These are phyloP conservation scores for Trypanosoma avium DNA, from an alignment of 208 protist species.

Conservation along the genomic window DNA sequence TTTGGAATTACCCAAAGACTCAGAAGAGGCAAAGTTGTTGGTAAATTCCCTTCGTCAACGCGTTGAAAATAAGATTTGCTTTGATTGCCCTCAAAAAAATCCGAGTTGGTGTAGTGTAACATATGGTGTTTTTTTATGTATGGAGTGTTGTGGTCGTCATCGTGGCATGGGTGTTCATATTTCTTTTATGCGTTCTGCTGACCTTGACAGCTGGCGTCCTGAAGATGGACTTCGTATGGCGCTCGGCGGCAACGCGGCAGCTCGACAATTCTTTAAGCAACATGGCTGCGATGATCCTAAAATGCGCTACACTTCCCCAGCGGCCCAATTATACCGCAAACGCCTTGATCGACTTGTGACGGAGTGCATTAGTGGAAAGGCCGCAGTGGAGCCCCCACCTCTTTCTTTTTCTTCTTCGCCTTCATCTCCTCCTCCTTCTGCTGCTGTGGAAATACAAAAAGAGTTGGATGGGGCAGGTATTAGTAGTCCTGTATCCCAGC, in stretches of 20 bases:
- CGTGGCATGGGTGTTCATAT: conserved; percentile 95
- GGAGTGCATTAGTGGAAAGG: conserved; percentile 29
- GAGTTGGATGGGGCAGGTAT: conserved; percentile 16
- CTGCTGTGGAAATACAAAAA: conserved; percentile 4
- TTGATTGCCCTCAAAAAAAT: conserved; percentile 96
- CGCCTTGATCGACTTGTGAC: conserved; percentile 67
- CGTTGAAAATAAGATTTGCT: conserved; percentile 92
- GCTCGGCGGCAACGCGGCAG: conserved; percentile 86
- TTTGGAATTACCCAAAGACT: conserved; percentile 40
- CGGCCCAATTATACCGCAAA: conserved; percentile 65
- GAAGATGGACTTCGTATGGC: conserved; percentile 87
- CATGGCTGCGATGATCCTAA: conserved; percentile 76
- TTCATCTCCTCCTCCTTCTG: too few species aligned
- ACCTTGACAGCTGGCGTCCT: conserved; percentile 89
- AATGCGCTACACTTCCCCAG: conserved; percentile 60
- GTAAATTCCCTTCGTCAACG: conserved; percentile 57
- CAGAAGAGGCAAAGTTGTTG: conserved; percentile 75
- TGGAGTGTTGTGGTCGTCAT: conserved; percentile 96
- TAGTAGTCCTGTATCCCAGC: conserved; percentile 31
- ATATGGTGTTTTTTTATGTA: conserved; percentile 97
- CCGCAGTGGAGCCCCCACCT: not conserved
- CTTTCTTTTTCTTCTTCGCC: too few species aligned
- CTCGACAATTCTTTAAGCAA: conserved; percentile 76
- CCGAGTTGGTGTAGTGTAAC: conserved; percentile 96
- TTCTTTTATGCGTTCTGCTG: conserved; percentile 94